phyloP scores from a whole-genome alignment of 495 filamentous ascomycete species.

The Viridothelium virens region DNA sequence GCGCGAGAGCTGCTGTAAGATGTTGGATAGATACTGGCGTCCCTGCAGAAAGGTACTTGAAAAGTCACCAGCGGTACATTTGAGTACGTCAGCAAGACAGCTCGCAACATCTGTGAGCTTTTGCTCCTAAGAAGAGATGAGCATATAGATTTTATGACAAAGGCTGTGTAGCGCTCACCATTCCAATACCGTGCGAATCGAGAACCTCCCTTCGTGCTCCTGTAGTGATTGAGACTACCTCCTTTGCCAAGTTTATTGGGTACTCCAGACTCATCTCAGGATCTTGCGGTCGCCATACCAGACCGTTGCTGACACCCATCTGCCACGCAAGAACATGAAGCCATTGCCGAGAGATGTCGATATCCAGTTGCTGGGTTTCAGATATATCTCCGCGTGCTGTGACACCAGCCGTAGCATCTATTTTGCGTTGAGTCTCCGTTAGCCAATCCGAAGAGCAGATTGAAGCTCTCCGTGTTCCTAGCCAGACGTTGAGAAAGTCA shows the following conservation, averaged over 20 bases:
- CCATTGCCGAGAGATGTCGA: conserved; percentile 25
- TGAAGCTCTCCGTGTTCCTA: conserved; percentile 18
- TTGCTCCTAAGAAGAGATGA: conserved; percentile 21
- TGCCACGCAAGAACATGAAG: conserved; percentile 31
- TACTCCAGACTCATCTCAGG: conserved; percentile 26
- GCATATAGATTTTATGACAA: background rate
- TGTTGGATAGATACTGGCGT: conserved; percentile 26
- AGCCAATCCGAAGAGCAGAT: conserved; percentile 27
- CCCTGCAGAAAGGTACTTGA: conserved; percentile 22
- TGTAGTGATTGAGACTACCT: conserved; percentile 25
- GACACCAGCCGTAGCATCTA: conserved; percentile 22
- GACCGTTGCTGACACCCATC: conserved; percentile 28
- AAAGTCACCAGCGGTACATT: conserved; percentile 24
- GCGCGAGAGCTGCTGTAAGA: conserved; percentile 23
- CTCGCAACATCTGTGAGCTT: conserved; percentile 28
- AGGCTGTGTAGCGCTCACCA: conserved; percentile 15
- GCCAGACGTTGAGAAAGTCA: conserved; percentile 25
- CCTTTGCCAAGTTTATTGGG: conserved; percentile 26
- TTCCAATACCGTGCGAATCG: conserved; percentile 29
- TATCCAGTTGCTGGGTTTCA: conserved; percentile 29
- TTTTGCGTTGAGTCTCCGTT: conserved; percentile 21
- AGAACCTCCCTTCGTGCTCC: conserved; percentile 19
- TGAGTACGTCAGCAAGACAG: conserved; percentile 28
- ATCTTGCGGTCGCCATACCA: conserved; percentile 26
- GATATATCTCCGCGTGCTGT: conserved; percentile 18